Conservation (phyloP, 2,329 filamentous ascomycete species). For the Aspergillus aculeatus region DNA sequence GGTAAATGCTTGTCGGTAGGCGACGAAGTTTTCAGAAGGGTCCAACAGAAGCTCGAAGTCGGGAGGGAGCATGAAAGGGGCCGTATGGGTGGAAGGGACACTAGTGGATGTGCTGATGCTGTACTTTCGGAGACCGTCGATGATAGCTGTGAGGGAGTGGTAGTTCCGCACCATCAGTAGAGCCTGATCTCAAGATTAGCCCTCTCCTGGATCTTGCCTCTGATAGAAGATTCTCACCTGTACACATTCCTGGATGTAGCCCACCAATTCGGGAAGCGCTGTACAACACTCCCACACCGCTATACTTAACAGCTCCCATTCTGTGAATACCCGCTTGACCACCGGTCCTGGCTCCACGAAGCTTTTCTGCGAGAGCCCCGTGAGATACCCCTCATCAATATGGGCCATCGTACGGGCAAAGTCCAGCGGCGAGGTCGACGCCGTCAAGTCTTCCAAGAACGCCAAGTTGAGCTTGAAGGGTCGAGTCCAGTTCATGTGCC, state of each 20-base stretch:
- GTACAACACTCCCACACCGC: constrained; percentile 41
- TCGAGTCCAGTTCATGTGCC: constrained; percentile 35
- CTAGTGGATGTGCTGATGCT: constrained; percentile 25
- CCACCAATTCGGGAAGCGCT: constrained; percentile 34
- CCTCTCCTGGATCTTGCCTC: not conserved
- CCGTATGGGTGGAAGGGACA: constrained; percentile 7
- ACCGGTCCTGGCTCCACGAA: constrained; percentile 25
- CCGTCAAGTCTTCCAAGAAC: constrained; percentile 37
- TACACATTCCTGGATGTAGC: constrained; percentile 35
- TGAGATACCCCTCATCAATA: constrained; percentile 32
- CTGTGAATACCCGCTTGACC: constrained; percentile 21
- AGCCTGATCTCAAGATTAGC: constrained; percentile 21
- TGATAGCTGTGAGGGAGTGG: constrained; percentile 38
- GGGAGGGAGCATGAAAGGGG: constrained; percentile 25
- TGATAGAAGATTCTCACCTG: constrained; percentile 26
- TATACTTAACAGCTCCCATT: constrained; percentile 34
- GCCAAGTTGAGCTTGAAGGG: constrained; percentile 33
- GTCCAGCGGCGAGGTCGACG: constrained; percentile 30
- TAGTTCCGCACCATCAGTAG: constrained; percentile 35
- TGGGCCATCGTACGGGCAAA: constrained; percentile 34
- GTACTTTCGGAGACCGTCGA: constrained; percentile 38
- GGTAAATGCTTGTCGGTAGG: constrained; percentile 36
- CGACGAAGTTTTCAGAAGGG: constrained; percentile 34
- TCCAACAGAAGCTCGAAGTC: constrained; percentile 28
- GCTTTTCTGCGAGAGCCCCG: constrained; percentile 24